Percentiles rank a stretch among this genome's conserved stretches.
These are phyloP conservation scores for Talaromyces sp. DNA, from an alignment of 2,329 filamentous ascomycete species.

Conservation along the genomic window DNA sequence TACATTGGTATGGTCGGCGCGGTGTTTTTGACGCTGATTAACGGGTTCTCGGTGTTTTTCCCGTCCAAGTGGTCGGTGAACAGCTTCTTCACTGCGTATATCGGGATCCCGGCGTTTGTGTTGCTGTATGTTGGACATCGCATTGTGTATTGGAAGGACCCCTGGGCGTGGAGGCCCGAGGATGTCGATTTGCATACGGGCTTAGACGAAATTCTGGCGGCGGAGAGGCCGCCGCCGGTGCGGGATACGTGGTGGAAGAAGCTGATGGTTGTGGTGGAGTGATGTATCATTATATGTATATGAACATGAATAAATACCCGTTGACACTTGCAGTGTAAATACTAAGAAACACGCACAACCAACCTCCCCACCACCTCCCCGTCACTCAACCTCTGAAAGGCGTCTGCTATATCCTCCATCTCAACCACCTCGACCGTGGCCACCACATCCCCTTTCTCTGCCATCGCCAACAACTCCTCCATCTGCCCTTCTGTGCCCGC, in stretches of 20 bases:
- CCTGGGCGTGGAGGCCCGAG: slow-evolving; percentile 46
- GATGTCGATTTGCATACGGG: slow-evolving; percentile 52
- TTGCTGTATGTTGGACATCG: slow-evolving; percentile 50
- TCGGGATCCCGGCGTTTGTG: slow-evolving; percentile 60
- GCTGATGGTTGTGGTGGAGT: slow-evolving; percentile 26
- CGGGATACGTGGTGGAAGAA: slow-evolving; percentile 30
- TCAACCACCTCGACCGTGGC: neutral
- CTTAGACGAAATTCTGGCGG: slow-evolving; percentile 49
- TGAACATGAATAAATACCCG: neutral
- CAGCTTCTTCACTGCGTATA: slow-evolving; percentile 62
- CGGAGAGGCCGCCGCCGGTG: slow-evolving; percentile 29
- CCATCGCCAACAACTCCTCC: neutral
- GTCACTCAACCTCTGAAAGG: neutral
- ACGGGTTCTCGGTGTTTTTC: slow-evolving; percentile 67
- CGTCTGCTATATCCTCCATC: neutral
- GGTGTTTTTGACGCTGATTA: slow-evolving; percentile 63
- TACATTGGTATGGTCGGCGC: slow-evolving; percentile 51
- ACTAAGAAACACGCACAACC: neutral
- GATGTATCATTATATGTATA: neutral
- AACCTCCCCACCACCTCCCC: neutral
- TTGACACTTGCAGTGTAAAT: neutral
- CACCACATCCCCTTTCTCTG: neutral
- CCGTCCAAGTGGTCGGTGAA: slow-evolving; percentile 33
- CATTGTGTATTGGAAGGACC: slow-evolving; percentile 42
- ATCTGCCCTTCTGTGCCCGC: neutral